Evolutionary conservation across 352 stramenopile species (phyloP).

Genomic region (Phytophthora constricta): DNA sequence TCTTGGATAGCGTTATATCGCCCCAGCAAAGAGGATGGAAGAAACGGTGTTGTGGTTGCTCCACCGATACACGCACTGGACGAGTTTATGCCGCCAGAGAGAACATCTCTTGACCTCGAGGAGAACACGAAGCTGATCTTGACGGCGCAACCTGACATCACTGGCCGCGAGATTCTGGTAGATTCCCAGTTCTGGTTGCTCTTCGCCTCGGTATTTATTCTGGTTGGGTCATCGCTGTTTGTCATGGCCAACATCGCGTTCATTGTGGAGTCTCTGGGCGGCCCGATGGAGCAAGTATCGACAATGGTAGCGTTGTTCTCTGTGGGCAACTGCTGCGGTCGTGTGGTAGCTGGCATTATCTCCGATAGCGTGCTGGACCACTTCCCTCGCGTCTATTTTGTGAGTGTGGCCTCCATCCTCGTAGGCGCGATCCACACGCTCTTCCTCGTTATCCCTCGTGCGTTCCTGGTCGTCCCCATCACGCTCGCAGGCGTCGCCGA

Average conservation of each 20-base stretch:
- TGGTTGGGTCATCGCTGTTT: slow-evolving; percentile 77
- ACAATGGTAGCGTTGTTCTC: slow-evolving; percentile 78
- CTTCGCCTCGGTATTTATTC: slow-evolving; percentile 73
- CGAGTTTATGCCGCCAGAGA: slow-evolving; percentile 48
- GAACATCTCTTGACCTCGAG: slow-evolving; percentile 6
- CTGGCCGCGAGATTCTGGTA: slow-evolving; percentile 46
- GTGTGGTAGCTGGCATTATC: slow-evolving; percentile 59
- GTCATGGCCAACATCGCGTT: slow-evolving; percentile 86
- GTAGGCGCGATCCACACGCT: slow-evolving; percentile 62
- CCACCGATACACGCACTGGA: slow-evolving; percentile 43
- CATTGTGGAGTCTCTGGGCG: slow-evolving; percentile 67
- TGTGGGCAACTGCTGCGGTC: slow-evolving; percentile 64
- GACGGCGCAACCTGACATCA: slow-evolving; percentile 49
- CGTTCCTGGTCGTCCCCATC: slow-evolving; percentile 59
- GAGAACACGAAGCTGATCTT: slow-evolving; percentile 10
- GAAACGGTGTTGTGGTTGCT: slow-evolving; percentile 5
- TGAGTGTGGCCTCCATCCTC: slow-evolving; percentile 61
- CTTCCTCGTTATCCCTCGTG: slow-evolving; percentile 58
- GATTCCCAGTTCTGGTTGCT: slow-evolving; percentile 74
- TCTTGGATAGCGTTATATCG: slow-evolving; percentile 63
- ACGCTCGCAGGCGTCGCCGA: slow-evolving; percentile 66
- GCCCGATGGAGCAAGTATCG: slow-evolving; percentile 57
- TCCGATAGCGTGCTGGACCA: slow-evolving; percentile 63
- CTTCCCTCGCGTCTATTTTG: slow-evolving; percentile 67
- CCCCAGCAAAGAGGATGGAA: slow-evolving; percentile 17